Conservation (phyloP, 306 rosid species). For the Luffa acutangula region DNA sequence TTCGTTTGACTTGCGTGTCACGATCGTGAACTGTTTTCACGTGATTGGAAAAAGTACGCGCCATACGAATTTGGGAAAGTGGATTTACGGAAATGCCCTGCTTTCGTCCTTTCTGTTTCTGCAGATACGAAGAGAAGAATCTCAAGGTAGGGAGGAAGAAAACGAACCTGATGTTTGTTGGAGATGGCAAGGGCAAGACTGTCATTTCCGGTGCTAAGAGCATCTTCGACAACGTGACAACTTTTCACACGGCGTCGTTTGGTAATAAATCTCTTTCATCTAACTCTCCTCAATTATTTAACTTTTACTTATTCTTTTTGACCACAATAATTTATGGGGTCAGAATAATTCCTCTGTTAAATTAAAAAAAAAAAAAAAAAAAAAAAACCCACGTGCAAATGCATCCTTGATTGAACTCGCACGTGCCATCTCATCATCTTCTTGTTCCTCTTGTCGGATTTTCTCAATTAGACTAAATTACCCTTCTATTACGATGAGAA, state of each 20-base stretch:
- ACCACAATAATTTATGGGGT: background rate
- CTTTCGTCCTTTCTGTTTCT: background rate
- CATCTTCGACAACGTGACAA: slow-evolving; percentile 28
- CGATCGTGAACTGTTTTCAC: background rate
- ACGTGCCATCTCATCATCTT: background rate
- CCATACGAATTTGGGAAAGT: background rate
- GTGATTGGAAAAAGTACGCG: background rate
- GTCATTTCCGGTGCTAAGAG: slow-evolving; percentile 54
- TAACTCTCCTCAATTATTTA: background rate
- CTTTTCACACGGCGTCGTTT: slow-evolving; percentile 86
- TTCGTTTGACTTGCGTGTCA: background rate
- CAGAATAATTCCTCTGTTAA: background rate
- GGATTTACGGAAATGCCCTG: background rate
- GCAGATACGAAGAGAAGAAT: slow-evolving; percentile 73
- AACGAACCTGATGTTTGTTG: slow-evolving; percentile 68
- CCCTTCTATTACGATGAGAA: background rate
- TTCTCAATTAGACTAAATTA: background rate
- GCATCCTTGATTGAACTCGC: background rate
- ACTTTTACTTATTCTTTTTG: background rate
- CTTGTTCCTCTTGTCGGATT: background rate
- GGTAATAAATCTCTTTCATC: slow-evolving; percentile 31
- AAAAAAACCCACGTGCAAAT: background rate
- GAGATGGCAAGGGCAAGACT: slow-evolving; percentile 77
- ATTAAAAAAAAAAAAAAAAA: background rate
- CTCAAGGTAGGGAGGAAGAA: slow-evolving; percentile 86